phyloP scores from a whole-genome alignment of 2,329 filamentous ascomycete genomes.

The Pestalotiopsis sp. region DNA sequence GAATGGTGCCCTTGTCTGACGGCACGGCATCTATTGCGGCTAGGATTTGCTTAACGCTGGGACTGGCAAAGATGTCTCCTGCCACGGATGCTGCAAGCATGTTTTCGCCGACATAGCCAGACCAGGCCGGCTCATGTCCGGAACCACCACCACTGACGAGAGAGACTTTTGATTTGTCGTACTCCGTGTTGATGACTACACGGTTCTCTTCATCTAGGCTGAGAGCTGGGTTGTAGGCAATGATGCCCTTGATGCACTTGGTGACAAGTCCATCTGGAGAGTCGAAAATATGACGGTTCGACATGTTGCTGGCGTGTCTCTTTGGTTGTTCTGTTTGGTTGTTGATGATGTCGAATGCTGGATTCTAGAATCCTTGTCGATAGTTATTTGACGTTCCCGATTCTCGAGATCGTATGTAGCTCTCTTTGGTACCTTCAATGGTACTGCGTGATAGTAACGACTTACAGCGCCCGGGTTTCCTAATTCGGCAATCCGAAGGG shows the following conservation, averaged over 20 bases:
- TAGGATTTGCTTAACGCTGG: constrained; percentile 65
- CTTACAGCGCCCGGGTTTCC: constrained; percentile 20
- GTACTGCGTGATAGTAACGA: background rate
- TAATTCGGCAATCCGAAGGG: constrained; percentile 23
- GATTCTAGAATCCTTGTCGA: background rate
- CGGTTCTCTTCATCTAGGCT: constrained; percentile 53
- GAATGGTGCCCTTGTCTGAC: constrained; percentile 57
- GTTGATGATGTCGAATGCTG: background rate
- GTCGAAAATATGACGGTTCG: constrained; percentile 55
- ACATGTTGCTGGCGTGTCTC: constrained; percentile 41
- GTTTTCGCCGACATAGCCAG: constrained; percentile 65
- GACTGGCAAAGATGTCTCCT: constrained; percentile 67
- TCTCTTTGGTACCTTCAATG: too few relatives aligned
- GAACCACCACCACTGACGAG: constrained; percentile 60
- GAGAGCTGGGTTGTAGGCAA: constrained; percentile 56
- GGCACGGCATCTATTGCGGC: constrained; percentile 59
- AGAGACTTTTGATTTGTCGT: constrained; percentile 48
- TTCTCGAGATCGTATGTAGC: background rate
- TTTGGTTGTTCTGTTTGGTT: background rate
- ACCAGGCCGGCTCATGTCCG: constrained; percentile 65
- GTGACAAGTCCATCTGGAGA: constrained; percentile 56
- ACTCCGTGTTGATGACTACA: constrained; percentile 52
- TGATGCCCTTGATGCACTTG: constrained; percentile 53
- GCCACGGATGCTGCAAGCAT: constrained; percentile 64
- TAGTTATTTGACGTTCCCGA: background rate